Evolutionary conservation across 2,329 filamentous ascomycete species (phyloP).

Genomic region (Venturia aucupariae): DNA sequence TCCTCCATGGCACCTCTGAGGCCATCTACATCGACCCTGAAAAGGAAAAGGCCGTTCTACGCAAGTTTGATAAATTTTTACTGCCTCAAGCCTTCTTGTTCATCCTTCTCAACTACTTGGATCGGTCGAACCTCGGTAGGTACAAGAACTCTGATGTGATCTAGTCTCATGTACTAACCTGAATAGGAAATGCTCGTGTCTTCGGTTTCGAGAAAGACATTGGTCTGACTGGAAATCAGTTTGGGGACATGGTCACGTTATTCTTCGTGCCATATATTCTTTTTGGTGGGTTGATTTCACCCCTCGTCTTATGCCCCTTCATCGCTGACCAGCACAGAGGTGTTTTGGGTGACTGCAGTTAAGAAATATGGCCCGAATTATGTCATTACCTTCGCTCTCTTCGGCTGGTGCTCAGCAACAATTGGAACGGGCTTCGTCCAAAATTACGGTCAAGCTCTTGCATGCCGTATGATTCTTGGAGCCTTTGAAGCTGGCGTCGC

Average conservation of each 20-base stretch:
- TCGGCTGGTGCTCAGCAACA: constrained; percentile 22
- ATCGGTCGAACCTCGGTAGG: constrained; percentile 16
- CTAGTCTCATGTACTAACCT: not conserved
- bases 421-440: constrained; percentile 25
- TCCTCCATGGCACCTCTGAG: not conserved
- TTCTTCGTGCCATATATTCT: constrained; percentile 23
- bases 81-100: constrained; percentile 12
- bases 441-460: constrained; percentile 23
- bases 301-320: not conserved
- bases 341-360: constrained; percentile 22
- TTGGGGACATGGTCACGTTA: constrained; percentile 26
- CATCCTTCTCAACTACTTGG: constrained; percentile 15
- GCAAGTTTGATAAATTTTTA: constrained; percentile 16
- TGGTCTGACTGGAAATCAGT: constrained; percentile 23
- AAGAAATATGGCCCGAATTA: constrained; percentile 21
- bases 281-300: constrained; percentile 1
- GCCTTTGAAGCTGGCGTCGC: constrained; percentile 24
- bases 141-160: not conserved
- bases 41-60: constrained; percentile 14
- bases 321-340: constrained; percentile 14
- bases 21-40: constrained; percentile 18
- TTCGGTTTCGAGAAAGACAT: constrained; percentile 26
- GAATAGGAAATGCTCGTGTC: constrained; percentile 21
- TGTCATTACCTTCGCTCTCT: constrained; percentile 18
- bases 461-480: constrained; percentile 22